phyloP scores from a whole-genome alignment of 345 rosid genomes.

The Citrus australasica region DNA sequence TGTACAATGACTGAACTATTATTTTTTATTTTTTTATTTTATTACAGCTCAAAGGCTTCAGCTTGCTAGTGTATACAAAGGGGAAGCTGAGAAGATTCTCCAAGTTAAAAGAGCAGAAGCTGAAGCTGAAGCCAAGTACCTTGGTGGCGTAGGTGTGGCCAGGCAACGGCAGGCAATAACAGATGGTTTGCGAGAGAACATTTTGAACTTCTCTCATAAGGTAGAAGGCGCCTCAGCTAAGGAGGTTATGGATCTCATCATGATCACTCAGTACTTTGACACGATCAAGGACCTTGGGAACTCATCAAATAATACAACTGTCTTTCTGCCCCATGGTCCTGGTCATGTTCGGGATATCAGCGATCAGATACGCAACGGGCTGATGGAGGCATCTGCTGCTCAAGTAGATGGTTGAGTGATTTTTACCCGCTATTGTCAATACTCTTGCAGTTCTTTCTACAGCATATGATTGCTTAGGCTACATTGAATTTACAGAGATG shows the following conservation, averaged over 20 bases:
- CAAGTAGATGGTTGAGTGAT: constrained; percentile 25
- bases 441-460: neutral
- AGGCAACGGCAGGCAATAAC: constrained; percentile 98
- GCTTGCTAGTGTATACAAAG: constrained; percentile 98
- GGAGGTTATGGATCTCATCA: constrained; percentile 97
- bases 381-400: constrained; percentile 82
- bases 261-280: constrained; percentile 97
- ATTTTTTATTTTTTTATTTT: constrained; percentile 4
- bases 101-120: constrained; percentile 92
- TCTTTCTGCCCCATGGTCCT: constrained; percentile 96
- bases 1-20: neutral
- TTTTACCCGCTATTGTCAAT: neutral
- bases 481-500: neutral
- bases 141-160: constrained; percentile 97
- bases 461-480: neutral
- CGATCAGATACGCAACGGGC: constrained; percentile 83
- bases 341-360: constrained; percentile 89
- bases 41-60: constrained; percentile 93
- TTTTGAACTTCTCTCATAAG: constrained; percentile 84
- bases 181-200: constrained; percentile 94
- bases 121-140: constrained; percentile 91
- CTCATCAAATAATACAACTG: constrained; percentile 90
- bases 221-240: constrained; percentile 87
- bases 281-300: constrained; percentile 89
- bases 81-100: constrained; percentile 94